Base-by-base conservation (phyloP, 352 stramenopile species). In the Phytopythium ostracodes region DNA sequence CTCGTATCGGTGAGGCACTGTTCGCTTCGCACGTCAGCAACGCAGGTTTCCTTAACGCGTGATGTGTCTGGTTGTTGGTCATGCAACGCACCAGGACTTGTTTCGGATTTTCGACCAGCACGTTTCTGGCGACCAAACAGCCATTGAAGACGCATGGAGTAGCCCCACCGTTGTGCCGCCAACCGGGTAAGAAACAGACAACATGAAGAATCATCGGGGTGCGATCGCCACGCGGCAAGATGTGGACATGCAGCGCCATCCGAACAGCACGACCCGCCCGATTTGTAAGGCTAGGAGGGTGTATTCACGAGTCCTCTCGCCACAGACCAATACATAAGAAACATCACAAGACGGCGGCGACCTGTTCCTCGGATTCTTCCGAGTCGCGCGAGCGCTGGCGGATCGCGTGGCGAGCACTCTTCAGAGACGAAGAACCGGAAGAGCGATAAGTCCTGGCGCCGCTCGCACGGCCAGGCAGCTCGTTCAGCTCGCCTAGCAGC, bases 401-500 rank as follows among this genome's bases (percentile, higher is more conserved):
- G 40, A 60, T 51, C 15, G 38, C 4, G 18, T 24, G 15, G 12
- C 25, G 22, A 8, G 35, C 24, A 14, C 8, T 43, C 25, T 36
- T 22, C 22, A 25, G n/a, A 36, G 54, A 43, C 33, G 44, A 63
- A 27, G 25, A 50, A 11, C 20, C 40, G n/a, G 36, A 25, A 25
- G 51, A 44, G 46, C 42, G 51, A 12, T 24, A 40, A 38, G 22
- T 36, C 31, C 20, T 59, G 24, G 24, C 40, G 55, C 35, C n/a
- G 33, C 31, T 40, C 22, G 27, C 10, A 38, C 36, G 36, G 44
- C 29, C 46, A 25, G 35, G 27, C 36, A 75, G 35, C 22, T 73
- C 63, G 20, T 72, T 71, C 14, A 78, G 43, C 24, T 70, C 63
- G 3, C 55, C n/a, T 11, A 88, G 56, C 20, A 89, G 64, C 1